Percentiles rank a stretch among this genome's conserved stretches.
Conservation (phyloP, 2,329 filamentous ascomycete species). For the Dichotomopilus funicola region DNA sequence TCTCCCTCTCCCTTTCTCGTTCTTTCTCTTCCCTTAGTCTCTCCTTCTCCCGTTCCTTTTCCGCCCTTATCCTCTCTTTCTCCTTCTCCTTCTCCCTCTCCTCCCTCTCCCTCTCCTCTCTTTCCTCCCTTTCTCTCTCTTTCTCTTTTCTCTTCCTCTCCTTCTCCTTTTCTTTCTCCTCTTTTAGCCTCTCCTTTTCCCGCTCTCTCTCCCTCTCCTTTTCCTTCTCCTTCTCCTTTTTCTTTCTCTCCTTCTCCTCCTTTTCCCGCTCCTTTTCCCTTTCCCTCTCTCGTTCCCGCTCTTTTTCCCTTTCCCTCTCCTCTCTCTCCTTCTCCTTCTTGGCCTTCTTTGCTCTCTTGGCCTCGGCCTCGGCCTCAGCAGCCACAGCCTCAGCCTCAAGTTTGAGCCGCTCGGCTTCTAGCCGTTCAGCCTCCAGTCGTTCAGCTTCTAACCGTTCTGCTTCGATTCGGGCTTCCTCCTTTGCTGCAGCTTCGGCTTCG, state of each 20-base stretch:
- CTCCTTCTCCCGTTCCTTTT: conserved; percentile 11
- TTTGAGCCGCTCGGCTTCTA: conserved; percentile 20
- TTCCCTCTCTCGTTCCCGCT: neutral
- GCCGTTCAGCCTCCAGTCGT: conserved; percentile 8
- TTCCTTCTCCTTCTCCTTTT: conserved; percentile 15
- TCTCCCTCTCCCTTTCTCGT: conserved; percentile 18
- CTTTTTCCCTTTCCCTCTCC: conserved; percentile 21
- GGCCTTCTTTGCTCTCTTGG: conserved; percentile 38
- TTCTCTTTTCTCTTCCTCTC: conserved; percentile 8
- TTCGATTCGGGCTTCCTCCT: conserved; percentile 8
- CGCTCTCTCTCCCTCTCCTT: conserved; percentile 2
- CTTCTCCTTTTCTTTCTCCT: conserved; percentile 22
- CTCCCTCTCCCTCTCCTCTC: conserved; percentile 13
- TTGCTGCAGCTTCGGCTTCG: conserved; percentile 26
- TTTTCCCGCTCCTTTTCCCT: conserved; percentile 20
- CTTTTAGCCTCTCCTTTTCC: conserved; percentile 25
- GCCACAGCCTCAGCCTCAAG: conserved; percentile 20
- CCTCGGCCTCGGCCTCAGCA: conserved; percentile 18
- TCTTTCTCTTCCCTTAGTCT: conserved; percentile 27
- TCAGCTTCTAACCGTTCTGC: neutral
- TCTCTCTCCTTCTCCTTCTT: conserved; percentile 21
- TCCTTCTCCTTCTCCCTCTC: conserved; percentile 20
- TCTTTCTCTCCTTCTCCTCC: conserved; percentile 25
- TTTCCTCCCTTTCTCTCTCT: conserved; percentile 30
- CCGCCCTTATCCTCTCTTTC: conserved; percentile 4